Percentiles rank a stretch among this genome's conserved stretches.
Conservation (phyloP, 2,329 filamentous ascomycete genomes). For the Fusarium denticulatum region DNA sequence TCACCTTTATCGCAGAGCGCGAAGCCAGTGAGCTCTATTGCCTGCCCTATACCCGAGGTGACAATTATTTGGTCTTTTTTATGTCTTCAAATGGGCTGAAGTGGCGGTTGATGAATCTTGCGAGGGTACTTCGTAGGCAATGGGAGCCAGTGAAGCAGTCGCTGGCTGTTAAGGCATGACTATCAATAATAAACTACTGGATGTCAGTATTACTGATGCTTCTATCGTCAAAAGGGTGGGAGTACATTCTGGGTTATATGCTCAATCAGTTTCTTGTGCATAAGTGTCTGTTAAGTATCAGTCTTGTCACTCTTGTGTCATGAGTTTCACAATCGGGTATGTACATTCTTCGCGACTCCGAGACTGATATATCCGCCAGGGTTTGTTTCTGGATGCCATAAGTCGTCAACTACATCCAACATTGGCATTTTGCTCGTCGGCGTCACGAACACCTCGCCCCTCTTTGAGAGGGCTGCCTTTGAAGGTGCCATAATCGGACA, state of each 20-base stretch:
- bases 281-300: background rate
- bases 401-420: background rate
- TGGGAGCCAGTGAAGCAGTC: background rate
- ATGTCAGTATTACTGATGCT: rapidly evolving
- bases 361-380: background rate
- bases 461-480: background rate
- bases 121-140: background rate
- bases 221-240: rapidly evolving
- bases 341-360: background rate
- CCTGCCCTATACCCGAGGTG: background rate
- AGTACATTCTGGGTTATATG: background rate
- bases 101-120: background rate
- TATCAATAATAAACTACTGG: background rate
- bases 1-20: background rate
- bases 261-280: background rate
- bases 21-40: background rate
- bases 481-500: background rate
- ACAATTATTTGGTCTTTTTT: background rate
- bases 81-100: background rate
- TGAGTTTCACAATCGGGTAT: rapidly evolving
- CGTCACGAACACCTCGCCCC: background rate
- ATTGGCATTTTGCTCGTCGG: background rate
- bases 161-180: background rate
- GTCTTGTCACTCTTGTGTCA: background rate
- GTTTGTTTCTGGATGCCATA: background rate